Percentiles rank a stretch among this genome's conserved stretches.
Conservation (phyloP, 176 grass and related monocot genomes). For the Cocos nucifera region DNA sequence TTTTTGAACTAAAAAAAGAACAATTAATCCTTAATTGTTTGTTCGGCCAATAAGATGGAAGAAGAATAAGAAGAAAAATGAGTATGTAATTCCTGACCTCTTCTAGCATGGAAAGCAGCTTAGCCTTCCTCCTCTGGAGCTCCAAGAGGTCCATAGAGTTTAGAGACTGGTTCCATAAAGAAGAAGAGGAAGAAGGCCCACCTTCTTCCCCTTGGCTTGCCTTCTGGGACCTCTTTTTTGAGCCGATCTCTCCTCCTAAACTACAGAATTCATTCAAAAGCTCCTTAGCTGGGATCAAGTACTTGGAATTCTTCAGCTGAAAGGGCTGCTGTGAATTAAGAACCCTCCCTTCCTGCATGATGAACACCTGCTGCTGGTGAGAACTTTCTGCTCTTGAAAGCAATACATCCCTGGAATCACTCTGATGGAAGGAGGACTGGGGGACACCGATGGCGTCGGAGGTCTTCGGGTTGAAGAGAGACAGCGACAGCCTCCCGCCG, state of each 20-base stretch:
- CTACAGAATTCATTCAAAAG: slow-evolving; percentile 21
- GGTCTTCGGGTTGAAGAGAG: background rate
- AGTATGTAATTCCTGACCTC: slow-evolving; percentile 9
- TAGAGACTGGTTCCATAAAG: slow-evolving; percentile 2
- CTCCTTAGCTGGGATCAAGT: slow-evolving; percentile 5
- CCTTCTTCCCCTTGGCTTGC: background rate
- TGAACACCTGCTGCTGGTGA: background rate
- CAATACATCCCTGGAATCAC: background rate
- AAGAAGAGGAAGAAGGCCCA: background rate
- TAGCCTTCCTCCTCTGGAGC: slow-evolving; percentile 19
- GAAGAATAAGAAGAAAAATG: background rate
- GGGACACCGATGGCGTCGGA: background rate
- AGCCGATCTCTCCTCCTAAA: background rate
- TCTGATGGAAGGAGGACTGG: background rate
- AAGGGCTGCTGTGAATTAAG: background rate
- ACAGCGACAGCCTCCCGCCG: background rate
- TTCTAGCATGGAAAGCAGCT: slow-evolving; percentile 13
- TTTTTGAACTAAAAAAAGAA: no score
- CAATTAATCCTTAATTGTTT: no score
- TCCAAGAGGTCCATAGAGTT: slow-evolving; percentile 7
- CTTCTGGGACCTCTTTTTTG: background rate
- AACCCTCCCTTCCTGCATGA: background rate
- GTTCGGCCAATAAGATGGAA: background rate
- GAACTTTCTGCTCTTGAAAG: background rate
- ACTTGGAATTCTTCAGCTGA: slow-evolving; percentile 14